A percentile compares a stretch with the other conserved stretches of the same genome.
phyloP scores from a whole-genome alignment of 176 grass and related monocot species.

The Puya raimondii region DNA sequence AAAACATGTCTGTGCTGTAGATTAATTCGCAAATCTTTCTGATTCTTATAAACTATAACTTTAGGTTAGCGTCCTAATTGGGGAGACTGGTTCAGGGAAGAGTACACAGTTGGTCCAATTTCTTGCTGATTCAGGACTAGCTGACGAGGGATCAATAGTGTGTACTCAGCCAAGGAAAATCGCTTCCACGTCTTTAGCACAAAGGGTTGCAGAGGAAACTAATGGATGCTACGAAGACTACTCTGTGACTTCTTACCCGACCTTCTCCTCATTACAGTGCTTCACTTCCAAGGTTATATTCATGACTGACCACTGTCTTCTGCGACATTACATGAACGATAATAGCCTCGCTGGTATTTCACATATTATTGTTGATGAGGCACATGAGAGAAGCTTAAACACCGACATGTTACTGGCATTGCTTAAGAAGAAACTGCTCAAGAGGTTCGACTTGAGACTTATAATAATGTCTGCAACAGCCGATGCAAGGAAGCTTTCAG shows the following conservation, averaged over 20 bases:
- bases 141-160: constrained; percentile 24
- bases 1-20: too few species aligned
- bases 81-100: constrained; percentile 60
- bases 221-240: constrained; percentile 16
- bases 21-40: too few species aligned
- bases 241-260: constrained; percentile 7
- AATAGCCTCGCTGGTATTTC: constrained; percentile 10
- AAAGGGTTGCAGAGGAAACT: constrained; percentile 27
- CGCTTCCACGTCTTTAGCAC: constrained; percentile 15
- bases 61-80: constrained; percentile 40
- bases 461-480: constrained; percentile 30
- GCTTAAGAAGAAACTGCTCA: constrained; percentile 13
- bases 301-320: constrained; percentile 23
- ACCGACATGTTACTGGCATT: constrained; percentile 24
- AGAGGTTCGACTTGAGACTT: constrained; percentile 14
- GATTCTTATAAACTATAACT: not conserved
- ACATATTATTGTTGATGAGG: constrained; percentile 26
- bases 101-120: constrained; percentile 72
- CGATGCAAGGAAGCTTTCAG: constrained; percentile 18
- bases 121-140: constrained; percentile 44
- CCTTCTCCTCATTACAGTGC: not conserved
- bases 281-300: constrained; percentile 14
- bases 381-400: constrained; percentile 27
- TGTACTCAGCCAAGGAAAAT: constrained; percentile 43
- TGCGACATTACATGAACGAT: constrained; percentile 17